A percentile compares a stretch with the other conserved stretches of the same genome.
Evolutionary conservation across 2,329 filamentous ascomycete genomes (phyloP).

Genomic region (Iodosphaeria phyllophila): DNA sequence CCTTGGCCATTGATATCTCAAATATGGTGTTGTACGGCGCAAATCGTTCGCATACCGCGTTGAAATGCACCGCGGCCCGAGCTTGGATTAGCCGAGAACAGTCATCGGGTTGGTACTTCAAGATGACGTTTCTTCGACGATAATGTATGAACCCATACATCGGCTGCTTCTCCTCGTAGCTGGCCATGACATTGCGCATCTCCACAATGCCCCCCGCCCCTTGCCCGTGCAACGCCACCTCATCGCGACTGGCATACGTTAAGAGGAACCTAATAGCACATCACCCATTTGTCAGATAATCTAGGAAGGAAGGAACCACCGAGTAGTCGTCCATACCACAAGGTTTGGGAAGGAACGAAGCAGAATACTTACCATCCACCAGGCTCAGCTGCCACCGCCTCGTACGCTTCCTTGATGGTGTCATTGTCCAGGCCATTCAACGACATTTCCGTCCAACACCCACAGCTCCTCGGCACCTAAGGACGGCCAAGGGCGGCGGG

Average conservation of each 20-base stretch:
- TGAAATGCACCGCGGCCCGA: constrained; percentile 60
- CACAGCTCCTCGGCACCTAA: too few relatives aligned
- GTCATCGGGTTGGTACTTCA: constrained; percentile 83
- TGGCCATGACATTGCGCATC: constrained; percentile 57
- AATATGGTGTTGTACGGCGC: constrained; percentile 76
- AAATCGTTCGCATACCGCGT: constrained; percentile 50
- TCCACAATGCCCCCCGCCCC: constrained; percentile 74
- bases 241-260: constrained; percentile 78
- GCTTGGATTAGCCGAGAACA: constrained; percentile 86
- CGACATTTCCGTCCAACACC: too few relatives aligned
- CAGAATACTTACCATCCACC: constrained; percentile 69
- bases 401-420: constrained; percentile 69
- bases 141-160: constrained; percentile 87
- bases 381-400: constrained; percentile 59
- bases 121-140: constrained; percentile 69
- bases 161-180: constrained; percentile 70
- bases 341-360: constrained; percentile 1
- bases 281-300: constrained; percentile 4
- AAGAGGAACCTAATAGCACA: constrained; percentile 61
- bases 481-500: too few relatives aligned
- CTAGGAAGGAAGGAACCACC: constrained; percentile 1
- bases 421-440: constrained; percentile 81
- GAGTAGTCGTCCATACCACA: neutral
- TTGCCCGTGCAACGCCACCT: constrained; percentile 57
- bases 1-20: constrained; percentile 53